Percentiles rank a stretch among this genome's conserved stretches.
phyloP scores from a whole-genome alignment of 805 yeast genomes.

The Jamesozyma lodderae region DNA sequence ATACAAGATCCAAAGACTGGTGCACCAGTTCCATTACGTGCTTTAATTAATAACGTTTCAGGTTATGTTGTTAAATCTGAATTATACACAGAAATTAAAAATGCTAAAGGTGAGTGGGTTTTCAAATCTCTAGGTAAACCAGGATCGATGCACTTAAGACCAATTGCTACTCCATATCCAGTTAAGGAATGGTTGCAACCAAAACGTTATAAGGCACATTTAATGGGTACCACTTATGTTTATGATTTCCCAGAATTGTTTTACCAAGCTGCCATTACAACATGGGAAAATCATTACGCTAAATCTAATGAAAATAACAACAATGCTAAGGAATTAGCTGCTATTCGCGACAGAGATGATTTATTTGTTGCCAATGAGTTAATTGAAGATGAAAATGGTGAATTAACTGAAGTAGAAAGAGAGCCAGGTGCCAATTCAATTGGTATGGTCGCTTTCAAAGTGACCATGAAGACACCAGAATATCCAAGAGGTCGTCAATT shows the following conservation, averaged over 20 bases:
- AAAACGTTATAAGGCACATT: slow-evolving; percentile 95
- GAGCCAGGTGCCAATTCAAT: slow-evolving; percentile 93
- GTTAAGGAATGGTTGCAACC: slow-evolving; percentile 98
- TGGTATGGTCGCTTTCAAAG: slow-evolving; percentile 97
- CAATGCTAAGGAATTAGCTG: background rate
- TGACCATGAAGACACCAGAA: slow-evolving; percentile 89
- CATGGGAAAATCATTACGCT: slow-evolving; percentile 61
- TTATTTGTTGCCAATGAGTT: slow-evolving; percentile 73
- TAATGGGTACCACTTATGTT: slow-evolving; percentile 96
- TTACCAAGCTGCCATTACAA: slow-evolving; percentile 79
- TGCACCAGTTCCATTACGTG: slow-evolving; percentile 89
- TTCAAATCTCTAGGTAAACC: slow-evolving; percentile 92
- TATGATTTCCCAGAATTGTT: slow-evolving; percentile 98
- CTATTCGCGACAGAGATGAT: slow-evolving; percentile 38
- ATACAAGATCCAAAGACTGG: slow-evolving; percentile 86
- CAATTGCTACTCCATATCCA: slow-evolving; percentile 92
- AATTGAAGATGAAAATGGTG: slow-evolving; percentile 69
- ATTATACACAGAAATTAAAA: slow-evolving; percentile 87
- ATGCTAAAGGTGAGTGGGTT: slow-evolving; percentile 90
- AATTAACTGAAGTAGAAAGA: slow-evolving; percentile 78
- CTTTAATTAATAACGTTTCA: slow-evolving; percentile 89
- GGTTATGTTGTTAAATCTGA: slow-evolving; percentile 97
- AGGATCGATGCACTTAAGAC: slow-evolving; percentile 95
- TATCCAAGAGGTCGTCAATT: slow-evolving; percentile 94
- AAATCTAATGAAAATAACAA: slow-evolving; percentile 25